phyloP scores from a whole-genome alignment of 2,329 filamentous ascomycete genomes.

The Alternaria conjuncta region DNA sequence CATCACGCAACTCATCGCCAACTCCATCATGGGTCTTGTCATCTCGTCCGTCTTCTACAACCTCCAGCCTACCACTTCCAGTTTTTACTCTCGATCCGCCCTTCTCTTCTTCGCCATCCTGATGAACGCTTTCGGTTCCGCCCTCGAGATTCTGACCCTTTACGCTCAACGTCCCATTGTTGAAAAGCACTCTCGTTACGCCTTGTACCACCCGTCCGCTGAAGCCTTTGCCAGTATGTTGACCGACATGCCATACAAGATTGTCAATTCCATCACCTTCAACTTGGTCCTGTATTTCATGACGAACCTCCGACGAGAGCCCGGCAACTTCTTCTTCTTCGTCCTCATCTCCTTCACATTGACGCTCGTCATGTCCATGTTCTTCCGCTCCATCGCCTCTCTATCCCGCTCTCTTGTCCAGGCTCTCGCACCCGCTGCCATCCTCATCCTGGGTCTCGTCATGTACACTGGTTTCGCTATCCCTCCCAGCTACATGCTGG shows the following conservation, averaged over 20 bases:
- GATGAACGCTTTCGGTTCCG: conserved; percentile 82
- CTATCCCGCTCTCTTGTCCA: conserved; percentile 70
- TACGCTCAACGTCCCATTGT: conserved; percentile 91
- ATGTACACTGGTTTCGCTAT: conserved; percentile 71
- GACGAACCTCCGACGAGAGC: conserved; percentile 76
- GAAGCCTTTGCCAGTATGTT: conserved; percentile 90
- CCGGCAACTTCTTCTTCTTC: conserved; percentile 86
- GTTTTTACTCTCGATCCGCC: conserved; percentile 80
- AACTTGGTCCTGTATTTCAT: conserved; percentile 87
- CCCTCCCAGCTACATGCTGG: conserved; percentile 69
- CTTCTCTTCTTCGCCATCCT: conserved; percentile 88
- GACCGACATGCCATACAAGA: conserved; percentile 83
- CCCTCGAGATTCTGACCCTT: conserved; percentile 82
- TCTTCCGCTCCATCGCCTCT: conserved; percentile 83
- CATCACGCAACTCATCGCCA: conserved; percentile 71
- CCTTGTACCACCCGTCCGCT: conserved; percentile 86
- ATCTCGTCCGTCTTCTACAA: conserved; percentile 84
- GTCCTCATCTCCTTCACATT: conserved; percentile 75
- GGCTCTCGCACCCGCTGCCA: conserved; percentile 62
- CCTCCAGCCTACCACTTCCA: conserved; percentile 66
- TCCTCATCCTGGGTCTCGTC: conserved; percentile 70
- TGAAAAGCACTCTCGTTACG: conserved; percentile 86
- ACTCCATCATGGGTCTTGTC: conserved; percentile 77
- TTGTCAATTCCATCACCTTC: conserved; percentile 76
- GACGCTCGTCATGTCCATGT: conserved; percentile 81